Evolutionary conservation across 441 rosid genomes (phyloP).

Genomic region (Metrosideros polymorpha): DNA sequence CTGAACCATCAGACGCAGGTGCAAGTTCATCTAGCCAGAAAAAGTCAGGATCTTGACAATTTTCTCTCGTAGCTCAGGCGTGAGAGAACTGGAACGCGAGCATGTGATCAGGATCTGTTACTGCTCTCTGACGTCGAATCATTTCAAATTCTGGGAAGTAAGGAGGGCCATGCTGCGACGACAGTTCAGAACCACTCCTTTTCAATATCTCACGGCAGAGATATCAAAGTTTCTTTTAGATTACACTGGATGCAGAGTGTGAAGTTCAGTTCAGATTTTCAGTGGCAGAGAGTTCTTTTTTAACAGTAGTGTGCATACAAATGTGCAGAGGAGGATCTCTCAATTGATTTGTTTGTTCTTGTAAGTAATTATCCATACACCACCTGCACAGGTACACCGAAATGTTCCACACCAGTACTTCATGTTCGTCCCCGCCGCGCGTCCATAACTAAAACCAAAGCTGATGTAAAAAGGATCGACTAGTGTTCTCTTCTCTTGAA

Average conservation of each 20-base stretch:
- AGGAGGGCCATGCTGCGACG: not conserved
- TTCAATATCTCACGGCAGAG: not conserved
- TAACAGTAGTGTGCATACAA: not conserved
- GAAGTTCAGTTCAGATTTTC: not conserved
- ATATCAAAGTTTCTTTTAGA: not conserved
- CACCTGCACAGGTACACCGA: not conserved
- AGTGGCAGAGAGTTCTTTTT: not conserved
- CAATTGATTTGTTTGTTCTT: not conserved
- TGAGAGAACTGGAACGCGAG: not conserved
- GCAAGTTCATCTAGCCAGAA: not conserved
- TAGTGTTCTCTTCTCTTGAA: not conserved
- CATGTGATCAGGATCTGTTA: not conserved
- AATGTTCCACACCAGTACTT: not conserved
- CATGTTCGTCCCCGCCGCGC: not conserved
- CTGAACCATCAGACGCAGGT: not conserved
- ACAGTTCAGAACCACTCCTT: not conserved
- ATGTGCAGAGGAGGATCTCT: not conserved
- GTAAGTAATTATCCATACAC: not conserved
- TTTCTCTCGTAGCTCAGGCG: not conserved
- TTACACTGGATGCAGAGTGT: not conserved
- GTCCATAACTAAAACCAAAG: not conserved
- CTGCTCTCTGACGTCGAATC: not conserved
- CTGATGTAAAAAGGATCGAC: not conserved
- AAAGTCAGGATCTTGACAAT: not conserved
- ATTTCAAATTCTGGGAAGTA: not conserved